Conservation (phyloP, 1,284 basidiomycete species). For the Ganoderma lucidum region DNA sequence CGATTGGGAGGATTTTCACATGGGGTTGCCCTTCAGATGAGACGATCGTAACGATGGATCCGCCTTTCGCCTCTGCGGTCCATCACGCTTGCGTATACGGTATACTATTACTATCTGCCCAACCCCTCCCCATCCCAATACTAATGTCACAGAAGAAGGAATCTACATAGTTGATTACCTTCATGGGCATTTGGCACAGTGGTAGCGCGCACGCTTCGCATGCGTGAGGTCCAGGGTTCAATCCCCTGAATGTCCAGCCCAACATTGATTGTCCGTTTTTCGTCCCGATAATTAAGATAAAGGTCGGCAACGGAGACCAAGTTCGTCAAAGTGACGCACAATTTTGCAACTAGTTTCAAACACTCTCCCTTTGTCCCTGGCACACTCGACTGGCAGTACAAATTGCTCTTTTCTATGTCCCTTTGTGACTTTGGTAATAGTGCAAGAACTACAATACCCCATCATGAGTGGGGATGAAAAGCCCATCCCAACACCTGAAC, state of each 20-base stretch:
- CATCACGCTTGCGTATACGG: too few relatives aligned
- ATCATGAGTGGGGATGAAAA: constrained; percentile 46
- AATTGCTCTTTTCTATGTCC: not conserved
- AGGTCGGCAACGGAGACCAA: too few relatives aligned
- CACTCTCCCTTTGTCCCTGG: not conserved
- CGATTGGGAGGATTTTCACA: too few relatives aligned
- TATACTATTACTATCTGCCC: too few relatives aligned
- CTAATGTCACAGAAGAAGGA: too few relatives aligned
- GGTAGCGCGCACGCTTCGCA: constrained; percentile 17
- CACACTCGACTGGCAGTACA: not conserved
- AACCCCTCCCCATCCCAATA: too few relatives aligned
- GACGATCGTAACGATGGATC: not conserved
- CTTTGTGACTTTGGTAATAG: not conserved
- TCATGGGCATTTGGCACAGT: constrained; percentile 11
- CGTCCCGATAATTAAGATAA: not conserved
- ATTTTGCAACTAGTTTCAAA: not conserved
- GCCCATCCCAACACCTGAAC: constrained; percentile 62
- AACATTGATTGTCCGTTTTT: too few relatives aligned
- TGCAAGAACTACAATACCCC: constrained; percentile 19
- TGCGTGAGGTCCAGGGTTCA: constrained; percentile 17
- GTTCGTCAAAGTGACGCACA: too few relatives aligned
- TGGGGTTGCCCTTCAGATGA: too few relatives aligned
- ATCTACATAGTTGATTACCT: too few relatives aligned
- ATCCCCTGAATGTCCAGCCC: constrained; percentile 8
- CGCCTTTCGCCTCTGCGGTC: not conserved